Base-by-base conservation (phyloP, 495 filamentous ascomycete species). In the Podospora pseudoanserina region DNA sequence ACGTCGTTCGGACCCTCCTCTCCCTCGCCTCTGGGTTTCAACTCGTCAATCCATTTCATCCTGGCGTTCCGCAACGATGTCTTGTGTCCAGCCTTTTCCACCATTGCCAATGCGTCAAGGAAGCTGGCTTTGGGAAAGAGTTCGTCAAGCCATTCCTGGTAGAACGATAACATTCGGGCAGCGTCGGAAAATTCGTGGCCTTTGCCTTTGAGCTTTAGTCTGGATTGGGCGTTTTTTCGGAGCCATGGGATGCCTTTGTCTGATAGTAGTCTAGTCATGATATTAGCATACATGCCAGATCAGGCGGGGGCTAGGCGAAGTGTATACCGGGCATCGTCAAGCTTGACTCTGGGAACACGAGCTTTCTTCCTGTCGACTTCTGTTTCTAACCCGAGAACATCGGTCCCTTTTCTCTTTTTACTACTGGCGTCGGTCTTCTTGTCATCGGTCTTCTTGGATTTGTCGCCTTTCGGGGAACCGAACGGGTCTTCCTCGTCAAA, bases 81-180 rank as follows among this genome's bases (percentile, higher is more conserved):
- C 53, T 89, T 91, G 77, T 98, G 95, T 2, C 95, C 95, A 4
- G 93, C 80, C 78, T 96, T 97, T 78, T 99, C 96, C 7, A 97
- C 92, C 78, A 97, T 97, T 39, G 88, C 79, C 20, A 97, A 81
- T 4, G 91, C 95, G 73, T 99, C 96, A 27, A 90, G 83, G 68
- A 99, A 98, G 74, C 93, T 96, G 1, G 94, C 95, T 71, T 94
- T 92, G 57, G 95, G 96, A 72, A 92, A 99, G 27, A 99, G 83
- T 68, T 97, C 92, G 76, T 99, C 95, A 5, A 98, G 91, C 95
- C 95, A 99, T 70, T 96, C 79, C 76, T 98, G 95, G 76, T 98
- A 99, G 74, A 93, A 90, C 56, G 90, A 90, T 67, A 99, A 85
- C 13, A 99, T 84, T 61, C 89, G 88, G 2, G 90, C 85, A 2